Conservation (phyloP, 2,329 filamentous ascomycete genomes). For the Trichoderma asperellum region DNA sequence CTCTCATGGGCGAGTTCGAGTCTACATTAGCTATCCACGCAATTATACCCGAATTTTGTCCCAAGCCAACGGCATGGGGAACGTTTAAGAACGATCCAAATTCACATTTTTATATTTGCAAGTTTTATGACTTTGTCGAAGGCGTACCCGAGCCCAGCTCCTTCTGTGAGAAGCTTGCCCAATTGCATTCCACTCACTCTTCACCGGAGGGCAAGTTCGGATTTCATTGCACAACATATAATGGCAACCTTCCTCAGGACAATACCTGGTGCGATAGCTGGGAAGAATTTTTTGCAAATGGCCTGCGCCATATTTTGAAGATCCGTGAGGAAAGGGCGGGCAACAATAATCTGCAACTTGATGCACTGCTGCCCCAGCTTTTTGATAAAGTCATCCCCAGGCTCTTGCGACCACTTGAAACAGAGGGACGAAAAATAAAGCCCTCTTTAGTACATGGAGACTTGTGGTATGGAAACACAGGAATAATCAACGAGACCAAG, state of each 20-base stretch:
- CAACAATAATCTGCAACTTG: slow-evolving; percentile 36
- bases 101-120: slow-evolving; percentile 18
- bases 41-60: background rate
- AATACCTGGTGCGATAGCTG: slow-evolving; percentile 44
- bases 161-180: slow-evolving; percentile 3
- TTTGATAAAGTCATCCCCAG: slow-evolving; percentile 52
- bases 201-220: slow-evolving; percentile 45
- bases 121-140: slow-evolving; percentile 9
- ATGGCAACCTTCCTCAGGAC: slow-evolving; percentile 39
- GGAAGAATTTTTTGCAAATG: slow-evolving; percentile 44
- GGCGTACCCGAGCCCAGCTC: slow-evolving; percentile 14
- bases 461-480: slow-evolving; percentile 47
- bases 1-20: slow-evolving; percentile 21
- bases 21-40: slow-evolving; percentile 10
- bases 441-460: slow-evolving; percentile 52
- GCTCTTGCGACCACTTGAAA: slow-evolving; percentile 49
- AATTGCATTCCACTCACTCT: slow-evolving; percentile 3
- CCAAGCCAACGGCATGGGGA: slow-evolving; percentile 5
- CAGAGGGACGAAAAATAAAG: slow-evolving; percentile 45
- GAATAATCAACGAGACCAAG: slow-evolving; percentile 38
- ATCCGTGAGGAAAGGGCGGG: slow-evolving; percentile 39
- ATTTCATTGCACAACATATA: slow-evolving; percentile 42
- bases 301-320: slow-evolving; percentile 38
- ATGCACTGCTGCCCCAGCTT: slow-evolving; percentile 37
- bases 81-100: background rate